phyloP scores from a whole-genome alignment of 192 early-diverging fungal species.

The Coemansia sp. region DNA sequence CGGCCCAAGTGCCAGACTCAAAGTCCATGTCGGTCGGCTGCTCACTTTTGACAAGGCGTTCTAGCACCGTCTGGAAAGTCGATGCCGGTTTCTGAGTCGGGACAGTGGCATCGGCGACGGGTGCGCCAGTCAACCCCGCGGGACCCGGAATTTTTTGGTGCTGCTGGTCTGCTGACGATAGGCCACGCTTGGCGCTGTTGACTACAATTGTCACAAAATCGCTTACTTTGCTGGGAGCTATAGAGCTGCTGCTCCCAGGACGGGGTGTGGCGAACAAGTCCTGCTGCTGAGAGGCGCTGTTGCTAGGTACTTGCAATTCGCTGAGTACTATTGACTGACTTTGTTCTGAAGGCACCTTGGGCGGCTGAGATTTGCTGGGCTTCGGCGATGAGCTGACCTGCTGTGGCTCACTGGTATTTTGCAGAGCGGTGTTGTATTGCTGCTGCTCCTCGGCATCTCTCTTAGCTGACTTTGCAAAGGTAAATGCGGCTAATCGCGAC shows the following conservation, averaged over 20 bases:
- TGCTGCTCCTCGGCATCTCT: neutral
- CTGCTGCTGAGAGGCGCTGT: neutral
- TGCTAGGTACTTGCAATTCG: neutral
- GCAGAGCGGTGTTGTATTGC: neutral
- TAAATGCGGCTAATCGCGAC: neutral
- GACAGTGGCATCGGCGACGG: neutral
- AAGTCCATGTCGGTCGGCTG: conserved; percentile 33
- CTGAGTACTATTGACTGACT: neutral
- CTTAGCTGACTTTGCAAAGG: neutral
- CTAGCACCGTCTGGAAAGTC: conserved; percentile 31
- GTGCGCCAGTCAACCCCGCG: conserved; percentile 19
- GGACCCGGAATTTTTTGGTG: conserved; percentile 37
- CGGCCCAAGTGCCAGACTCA: conserved; percentile 45
- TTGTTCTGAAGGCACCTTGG: neutral
- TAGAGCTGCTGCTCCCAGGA: neutral
- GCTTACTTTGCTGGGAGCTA: neutral
- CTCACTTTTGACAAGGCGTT: conserved; percentile 7
- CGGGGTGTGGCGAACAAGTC: neutral
- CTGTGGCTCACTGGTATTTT: neutral
- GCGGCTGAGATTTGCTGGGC: neutral
- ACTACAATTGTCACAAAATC: conserved; percentile 25
- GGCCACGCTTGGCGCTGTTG: conserved; percentile 8
- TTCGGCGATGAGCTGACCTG: neutral
- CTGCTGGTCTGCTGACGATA: neutral
- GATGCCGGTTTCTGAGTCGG: conserved; percentile 28